Conservation (phyloP, 2,329 filamentous ascomycete species). For the Pseudophaeomoniella oleicola region DNA sequence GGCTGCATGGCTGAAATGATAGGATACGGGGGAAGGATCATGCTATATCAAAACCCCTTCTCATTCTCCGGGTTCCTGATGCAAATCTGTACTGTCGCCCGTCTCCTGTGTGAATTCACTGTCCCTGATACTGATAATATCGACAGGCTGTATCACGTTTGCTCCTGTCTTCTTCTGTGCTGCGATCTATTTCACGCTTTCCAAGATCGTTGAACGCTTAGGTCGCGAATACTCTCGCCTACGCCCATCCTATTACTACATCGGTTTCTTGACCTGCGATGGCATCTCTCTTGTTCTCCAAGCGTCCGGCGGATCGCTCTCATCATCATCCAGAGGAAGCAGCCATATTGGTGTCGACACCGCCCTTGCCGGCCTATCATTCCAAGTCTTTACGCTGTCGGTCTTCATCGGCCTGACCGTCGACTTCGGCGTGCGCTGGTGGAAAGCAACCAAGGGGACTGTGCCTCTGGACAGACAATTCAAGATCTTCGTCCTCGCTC, state of each 20-base stretch:
- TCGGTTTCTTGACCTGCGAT: slow-evolving; percentile 27
- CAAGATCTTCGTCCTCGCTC: slow-evolving; percentile 38
- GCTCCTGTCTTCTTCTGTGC: slow-evolving; percentile 44
- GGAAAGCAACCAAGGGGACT: slow-evolving; percentile 2
- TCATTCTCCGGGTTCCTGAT: slow-evolving; percentile 46
- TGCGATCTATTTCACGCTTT: slow-evolving; percentile 51
- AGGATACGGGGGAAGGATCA: slow-evolving; percentile 47
- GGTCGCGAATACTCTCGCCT: slow-evolving; percentile 26
- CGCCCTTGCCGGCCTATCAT: slow-evolving; percentile 23
- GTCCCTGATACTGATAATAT: neutral
- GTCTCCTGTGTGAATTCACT: neutral
- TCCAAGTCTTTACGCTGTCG: slow-evolving; percentile 25
- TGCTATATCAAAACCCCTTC: slow-evolving; percentile 45
- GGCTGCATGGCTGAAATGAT: slow-evolving; percentile 45
- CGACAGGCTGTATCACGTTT: slow-evolving; percentile 44
- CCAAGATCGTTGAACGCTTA: slow-evolving; percentile 22
- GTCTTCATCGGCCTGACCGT: slow-evolving; percentile 16
- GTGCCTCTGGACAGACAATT: slow-evolving; percentile 25
- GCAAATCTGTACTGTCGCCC: slow-evolving; percentile 39
- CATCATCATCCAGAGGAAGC: slow-evolving; percentile 8
- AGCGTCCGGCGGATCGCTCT: slow-evolving; percentile 24
- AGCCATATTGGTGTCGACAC: slow-evolving; percentile 21
- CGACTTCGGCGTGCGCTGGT: slow-evolving; percentile 15
- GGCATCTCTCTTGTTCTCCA: slow-evolving; percentile 27
- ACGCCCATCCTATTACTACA: slow-evolving; percentile 17